Conservation (phyloP, 805 yeast species). For the Kazachstania taianensis region DNA sequence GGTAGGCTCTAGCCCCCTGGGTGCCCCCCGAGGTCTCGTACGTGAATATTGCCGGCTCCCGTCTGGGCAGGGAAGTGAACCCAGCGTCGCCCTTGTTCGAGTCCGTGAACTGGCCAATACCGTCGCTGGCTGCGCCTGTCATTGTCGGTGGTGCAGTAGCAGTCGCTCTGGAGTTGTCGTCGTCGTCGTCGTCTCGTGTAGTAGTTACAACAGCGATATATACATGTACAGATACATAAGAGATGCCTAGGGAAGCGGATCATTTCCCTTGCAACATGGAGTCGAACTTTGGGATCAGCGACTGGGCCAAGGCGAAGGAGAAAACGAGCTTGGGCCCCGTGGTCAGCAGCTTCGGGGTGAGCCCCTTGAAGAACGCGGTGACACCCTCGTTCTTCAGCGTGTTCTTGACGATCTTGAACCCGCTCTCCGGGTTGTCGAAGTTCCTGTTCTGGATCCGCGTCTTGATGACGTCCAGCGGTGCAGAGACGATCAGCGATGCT, state of each 20-base stretch:
- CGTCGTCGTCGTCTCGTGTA: background rate
- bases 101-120: no score
- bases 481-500: slow-evolving; percentile 90
- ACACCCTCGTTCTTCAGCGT: slow-evolving; percentile 88
- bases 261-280: slow-evolving; percentile 34
- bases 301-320: slow-evolving; percentile 95
- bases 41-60: no score
- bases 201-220: background rate
- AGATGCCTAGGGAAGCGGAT: background rate
- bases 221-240: background rate
- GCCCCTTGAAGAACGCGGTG: slow-evolving; percentile 87
- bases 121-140: no score
- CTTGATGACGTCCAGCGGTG: slow-evolving; percentile 96
- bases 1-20: no score
- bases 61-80: no score
- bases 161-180: no score
- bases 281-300: slow-evolving; percentile 94
- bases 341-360: slow-evolving; percentile 90
- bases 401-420: slow-evolving; percentile 84
- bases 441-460: slow-evolving; percentile 96
- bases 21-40: no score
- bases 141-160: no score
- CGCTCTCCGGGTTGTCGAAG: slow-evolving; percentile 92
- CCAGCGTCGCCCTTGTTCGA: no score
- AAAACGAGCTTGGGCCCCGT: slow-evolving; percentile 98